Conservation (phyloP, 1,139 yeast species). For the Barnettozyma hawaiiensis region DNA sequence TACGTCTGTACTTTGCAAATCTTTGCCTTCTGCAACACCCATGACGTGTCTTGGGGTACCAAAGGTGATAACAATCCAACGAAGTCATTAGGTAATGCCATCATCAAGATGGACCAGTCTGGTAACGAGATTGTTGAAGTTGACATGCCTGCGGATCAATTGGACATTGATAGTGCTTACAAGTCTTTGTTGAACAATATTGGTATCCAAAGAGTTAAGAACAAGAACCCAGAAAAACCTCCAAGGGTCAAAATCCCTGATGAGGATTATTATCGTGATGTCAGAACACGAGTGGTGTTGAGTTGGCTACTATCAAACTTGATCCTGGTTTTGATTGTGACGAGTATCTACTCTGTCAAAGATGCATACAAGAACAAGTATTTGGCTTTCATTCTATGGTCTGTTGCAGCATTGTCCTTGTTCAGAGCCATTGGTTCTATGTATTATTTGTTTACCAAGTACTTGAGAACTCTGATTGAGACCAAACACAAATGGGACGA, state of each 20-base stretch:
- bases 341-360: slow-evolving; percentile 70
- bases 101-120: slow-evolving; percentile 44
- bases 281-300: slow-evolving; percentile 90
- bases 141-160: slow-evolving; percentile 85
- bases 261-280: slow-evolving; percentile 91
- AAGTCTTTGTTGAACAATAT: slow-evolving; percentile 71
- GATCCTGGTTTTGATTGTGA: slow-evolving; percentile 76
- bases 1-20: slow-evolving; percentile 88
- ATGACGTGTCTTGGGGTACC: slow-evolving; percentile 97
- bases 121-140: slow-evolving; percentile 66
- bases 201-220: slow-evolving; percentile 66
- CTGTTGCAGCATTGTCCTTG: slow-evolving; percentile 76
- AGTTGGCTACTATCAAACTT: slow-evolving; percentile 82
- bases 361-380: slow-evolving; percentile 65
- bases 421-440: slow-evolving; percentile 77
- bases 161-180: slow-evolving; percentile 84
- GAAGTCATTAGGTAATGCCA: slow-evolving; percentile 61
- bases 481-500: slow-evolving; percentile 34
- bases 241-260: slow-evolving; percentile 41
- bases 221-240: slow-evolving; percentile 39
- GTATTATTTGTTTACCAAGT: slow-evolving; percentile 51
- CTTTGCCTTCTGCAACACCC: slow-evolving; percentile 92
- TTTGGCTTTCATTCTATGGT: slow-evolving; percentile 80
- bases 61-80: slow-evolving; percentile 82
- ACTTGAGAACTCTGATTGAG: slow-evolving; percentile 33